Evolutionary conservation across 164 flowering plant species (phyloP).

Genomic region (Paratinospora sagittata): DNA sequence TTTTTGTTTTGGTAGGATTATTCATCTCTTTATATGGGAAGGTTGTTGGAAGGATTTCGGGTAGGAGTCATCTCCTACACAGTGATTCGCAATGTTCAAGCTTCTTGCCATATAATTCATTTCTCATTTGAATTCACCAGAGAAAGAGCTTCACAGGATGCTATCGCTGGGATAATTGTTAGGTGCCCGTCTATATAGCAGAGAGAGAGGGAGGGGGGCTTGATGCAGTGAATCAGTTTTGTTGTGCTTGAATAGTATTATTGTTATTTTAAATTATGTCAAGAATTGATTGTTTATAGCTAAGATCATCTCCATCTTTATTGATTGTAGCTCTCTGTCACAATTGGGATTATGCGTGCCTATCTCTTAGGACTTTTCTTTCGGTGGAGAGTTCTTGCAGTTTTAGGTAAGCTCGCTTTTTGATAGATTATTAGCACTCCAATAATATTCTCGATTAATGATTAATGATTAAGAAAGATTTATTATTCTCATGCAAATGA

Average conservation of each 20-base stretch:
- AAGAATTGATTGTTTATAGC: too few relatives aligned
- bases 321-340: constrained; percentile 70
- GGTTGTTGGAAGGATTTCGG: constrained; percentile 70
- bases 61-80: constrained; percentile 69
- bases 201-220: constrained; percentile 75
- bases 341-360: constrained; percentile 79
- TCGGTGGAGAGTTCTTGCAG: constrained; percentile 73
- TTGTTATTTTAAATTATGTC: too few relatives aligned
- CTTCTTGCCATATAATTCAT: not conserved
- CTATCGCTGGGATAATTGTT: constrained; percentile 2
- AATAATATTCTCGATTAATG: not conserved
- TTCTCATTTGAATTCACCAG: not conserved
- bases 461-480: not conserved
- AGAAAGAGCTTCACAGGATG: constrained; percentile 1
- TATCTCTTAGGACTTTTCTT: constrained; percentile 77
- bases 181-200: constrained; percentile 92
- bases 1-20: constrained; percentile 32
- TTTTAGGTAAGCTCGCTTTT: constrained; percentile 81
- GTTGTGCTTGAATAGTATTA: not conserved
- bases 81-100: constrained; percentile 29
- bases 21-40: constrained; percentile 71
- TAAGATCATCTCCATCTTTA: not conserved
- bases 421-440: too few relatives aligned
- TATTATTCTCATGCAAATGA: too few relatives aligned
- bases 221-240: constrained; percentile 69